These are phyloP conservation scores for Oenanthe javanica DNA, from an alignment of 140 eudicot genomes.

Conservation along the genomic window DNA sequence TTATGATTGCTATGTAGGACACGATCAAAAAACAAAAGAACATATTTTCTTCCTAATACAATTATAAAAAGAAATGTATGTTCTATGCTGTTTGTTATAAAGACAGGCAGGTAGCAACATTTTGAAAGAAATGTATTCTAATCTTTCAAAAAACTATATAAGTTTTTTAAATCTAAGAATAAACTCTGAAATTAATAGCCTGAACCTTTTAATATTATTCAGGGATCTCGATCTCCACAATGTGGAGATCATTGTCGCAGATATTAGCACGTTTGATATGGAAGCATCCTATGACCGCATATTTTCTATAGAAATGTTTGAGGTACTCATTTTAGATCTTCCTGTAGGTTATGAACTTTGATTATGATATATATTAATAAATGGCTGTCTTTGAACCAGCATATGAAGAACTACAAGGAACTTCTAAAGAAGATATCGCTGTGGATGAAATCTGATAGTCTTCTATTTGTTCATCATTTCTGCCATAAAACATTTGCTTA, in stretches of 20 bases:
- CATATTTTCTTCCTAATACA: not conserved
- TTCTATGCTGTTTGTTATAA: not conserved
- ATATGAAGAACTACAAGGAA: slow-evolving; percentile 84
- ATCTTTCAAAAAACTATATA: not conserved
- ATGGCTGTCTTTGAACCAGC: slow-evolving; percentile 37
- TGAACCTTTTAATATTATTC: not conserved
- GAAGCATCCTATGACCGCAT: slow-evolving; percentile 88
- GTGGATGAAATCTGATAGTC: slow-evolving; percentile 85
- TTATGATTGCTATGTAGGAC: not conserved
- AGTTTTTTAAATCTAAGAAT: not conserved
- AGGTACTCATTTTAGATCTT: slow-evolving; percentile 40
- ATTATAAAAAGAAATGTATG: not conserved
- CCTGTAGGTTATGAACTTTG: slow-evolving; percentile 1
- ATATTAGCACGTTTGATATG: slow-evolving; percentile 90
- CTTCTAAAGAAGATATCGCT: slow-evolving; percentile 87
- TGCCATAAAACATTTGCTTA: slow-evolving; percentile 93
- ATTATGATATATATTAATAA: slow-evolving; percentile 9
- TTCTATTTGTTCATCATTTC: slow-evolving; percentile 82
- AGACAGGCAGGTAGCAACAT: not conserved
- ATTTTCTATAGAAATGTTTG: slow-evolving; percentile 98
- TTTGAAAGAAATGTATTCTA: not conserved
- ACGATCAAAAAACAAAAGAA: not conserved
- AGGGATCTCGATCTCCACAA: slow-evolving; percentile 74
- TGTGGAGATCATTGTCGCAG: slow-evolving; percentile 80
- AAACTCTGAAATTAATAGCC: not conserved